Conservation (phyloP, 2,329 filamentous ascomycete species). For the Diaporthe sp. region DNA sequence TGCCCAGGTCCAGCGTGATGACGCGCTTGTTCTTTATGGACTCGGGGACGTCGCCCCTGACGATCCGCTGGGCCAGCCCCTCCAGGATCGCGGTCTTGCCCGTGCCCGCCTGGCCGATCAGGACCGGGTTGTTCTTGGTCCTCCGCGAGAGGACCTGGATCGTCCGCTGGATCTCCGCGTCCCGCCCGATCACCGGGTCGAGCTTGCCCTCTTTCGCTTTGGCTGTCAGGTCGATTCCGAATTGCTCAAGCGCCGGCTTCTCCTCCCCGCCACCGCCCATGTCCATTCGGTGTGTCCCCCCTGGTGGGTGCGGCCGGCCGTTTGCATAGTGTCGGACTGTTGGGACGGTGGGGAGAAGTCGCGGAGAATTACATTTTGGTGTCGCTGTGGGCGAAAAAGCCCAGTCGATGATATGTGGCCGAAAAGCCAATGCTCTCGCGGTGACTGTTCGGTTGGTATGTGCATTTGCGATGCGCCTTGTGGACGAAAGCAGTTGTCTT, state of each 20-base stretch:
- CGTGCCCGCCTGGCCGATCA: constrained; percentile 92
- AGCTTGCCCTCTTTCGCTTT: constrained; percentile 89
- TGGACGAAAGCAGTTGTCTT: constrained; percentile 53
- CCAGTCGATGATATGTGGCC: constrained; percentile 21
- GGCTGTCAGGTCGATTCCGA: constrained; percentile 89
- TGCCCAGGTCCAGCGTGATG: constrained; percentile 88
- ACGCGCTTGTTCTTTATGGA: constrained; percentile 96
- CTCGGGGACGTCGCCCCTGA: constrained; percentile 93
- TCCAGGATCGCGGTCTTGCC: constrained; percentile 96
- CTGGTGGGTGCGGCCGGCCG: constrained; percentile 86
- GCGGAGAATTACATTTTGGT: constrained; percentile 32
- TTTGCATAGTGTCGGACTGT: constrained; percentile 71
- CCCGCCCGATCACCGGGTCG: constrained; percentile 95
- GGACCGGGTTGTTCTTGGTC: constrained; percentile 95
- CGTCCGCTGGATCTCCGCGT: constrained; percentile 91
- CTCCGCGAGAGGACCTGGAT: constrained; percentile 93
- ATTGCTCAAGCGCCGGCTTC: constrained; percentile 92
- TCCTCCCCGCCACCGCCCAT: constrained; percentile 76
- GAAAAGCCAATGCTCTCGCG: constrained; percentile 43
- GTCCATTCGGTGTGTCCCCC: constrained; percentile 95
- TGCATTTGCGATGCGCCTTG: constrained; percentile 50
- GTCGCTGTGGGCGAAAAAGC: background rate
- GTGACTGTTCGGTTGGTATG: constrained; percentile 44
- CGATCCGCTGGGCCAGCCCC: constrained; percentile 89
- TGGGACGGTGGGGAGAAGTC: constrained; percentile 52